Evolutionary conservation across 2,329 filamentous ascomycete species (phyloP), one percentile per base, ranked within the genome.

Genomic region (Claviceps africana): DNA sequence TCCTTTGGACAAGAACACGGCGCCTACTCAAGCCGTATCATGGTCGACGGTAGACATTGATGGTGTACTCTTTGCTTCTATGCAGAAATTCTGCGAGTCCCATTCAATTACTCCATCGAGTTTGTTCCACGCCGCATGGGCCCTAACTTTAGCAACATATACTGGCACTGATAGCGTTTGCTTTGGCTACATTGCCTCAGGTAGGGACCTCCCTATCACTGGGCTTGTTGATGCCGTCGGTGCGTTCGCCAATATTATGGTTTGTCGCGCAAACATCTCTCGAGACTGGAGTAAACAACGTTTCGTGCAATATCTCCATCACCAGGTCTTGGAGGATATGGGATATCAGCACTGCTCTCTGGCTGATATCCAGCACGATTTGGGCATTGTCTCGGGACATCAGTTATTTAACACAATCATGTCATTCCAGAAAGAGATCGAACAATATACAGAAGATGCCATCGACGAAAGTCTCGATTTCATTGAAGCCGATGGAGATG

Each of bases 231-330:
- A 72, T 2, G 70, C 75, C 1, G 68, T 75, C 11, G 77, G 78
- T 0, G 67, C 70, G 10, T 74, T 78, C 47, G 74, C 79, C 54
- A 78, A 77, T 51, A 77, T 79, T 70, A 67, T 80, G 2, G 71
- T 76, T 46, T 77, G 71, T 53, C 69, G 72, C 6, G 64, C 77
- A 4, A 59, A 65, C 52, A 56, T 74, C 62, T 47, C 51, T 40
- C 45, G 44, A 49, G 50, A 63, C 7, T 51, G 50, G 50, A 22
- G 8, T 4, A 51, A 47, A 55, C 51, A 66, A 45, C 52, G 65
- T 1, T 61, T 77, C 10, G 54, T 47, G 9, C 44, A 51, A 30
- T 48, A 48, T 59, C 2, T 75, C 0, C 75, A 77, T 43, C 61
- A 63, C 13, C 69, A 76, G 51, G 72, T 73, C 19, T 65, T 74